Base-by-base conservation (phyloP, 371 early-diverging fungal genomes). In the Mucor piriformis region DNA sequence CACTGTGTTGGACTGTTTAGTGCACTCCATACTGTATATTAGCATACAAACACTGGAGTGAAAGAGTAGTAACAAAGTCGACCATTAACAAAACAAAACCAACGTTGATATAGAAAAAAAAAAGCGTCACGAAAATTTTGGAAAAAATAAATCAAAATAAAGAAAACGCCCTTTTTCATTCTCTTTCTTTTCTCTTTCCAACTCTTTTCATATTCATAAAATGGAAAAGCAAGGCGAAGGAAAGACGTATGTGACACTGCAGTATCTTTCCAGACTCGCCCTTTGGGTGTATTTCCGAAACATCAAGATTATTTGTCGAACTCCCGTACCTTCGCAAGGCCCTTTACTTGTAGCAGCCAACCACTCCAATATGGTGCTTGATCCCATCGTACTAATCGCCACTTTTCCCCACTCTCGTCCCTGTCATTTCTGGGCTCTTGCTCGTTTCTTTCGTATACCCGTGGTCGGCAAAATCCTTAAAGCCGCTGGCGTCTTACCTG, bases 361-460 rank as follows among this genome's bases (percentile, higher is more conserved):
- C 47, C 83, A 83, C 54, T 73, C 71, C 47, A 85, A 85, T 61
- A 85, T 85, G 85, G 78, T 83, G 0, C 62, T 85, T 18, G 85
- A 85, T 67, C 83, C 83, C 16, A 78, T 73, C 16, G 70, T 85
- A 7, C 50, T 85, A 5, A 73, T 77, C 23, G 74, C 70, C 24
- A 79, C 79, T 18, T 74, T 82, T 61, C 85, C 85, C 4, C 77
- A 85, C 44, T 64, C 66, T 12, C 67, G 83, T 35, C 75, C 75
- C 7, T 72, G 78, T 55, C 85, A 85, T 60, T 82, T 85, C 49
- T 85, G 85, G 85, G 85, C 85, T 3, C 67, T 81, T 16, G 76
- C 77, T 33, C 68, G 78, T 20, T 74, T 85, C 55, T 85, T 83
- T 58, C 55, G 55, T 50, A 80, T 82, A 59, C 79, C 79, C n/a